A percentile compares a stretch with the other conserved stretches of the same genome.
Evolutionary conservation across 2,329 filamentous ascomycete genomes (phyloP).

Genomic region (Chalaropsis ovoidea): DNA sequence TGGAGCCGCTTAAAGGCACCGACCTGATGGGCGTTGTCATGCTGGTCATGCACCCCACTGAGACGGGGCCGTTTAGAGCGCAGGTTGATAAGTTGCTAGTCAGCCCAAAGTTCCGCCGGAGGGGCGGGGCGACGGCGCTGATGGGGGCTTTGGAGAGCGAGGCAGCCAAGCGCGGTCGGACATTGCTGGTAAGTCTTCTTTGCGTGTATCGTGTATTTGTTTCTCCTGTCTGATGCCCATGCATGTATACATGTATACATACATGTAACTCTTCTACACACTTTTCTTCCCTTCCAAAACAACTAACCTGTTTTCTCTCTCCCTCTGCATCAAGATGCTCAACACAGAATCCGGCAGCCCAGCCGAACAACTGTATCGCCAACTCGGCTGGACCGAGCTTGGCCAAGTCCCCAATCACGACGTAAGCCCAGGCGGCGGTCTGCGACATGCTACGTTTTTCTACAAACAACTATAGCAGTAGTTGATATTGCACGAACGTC

Average conservation of each 20-base stretch:
- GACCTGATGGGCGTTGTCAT: constrained; percentile 48
- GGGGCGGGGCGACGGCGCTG: constrained; percentile 43
- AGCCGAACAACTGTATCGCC: constrained; percentile 45
- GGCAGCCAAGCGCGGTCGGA: constrained; percentile 40
- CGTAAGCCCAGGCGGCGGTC: constrained; percentile 40
- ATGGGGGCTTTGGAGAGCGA: constrained; percentile 47
- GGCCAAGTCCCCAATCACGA: constrained; percentile 48
- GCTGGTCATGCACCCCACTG: constrained; percentile 41
- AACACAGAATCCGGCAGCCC: constrained; percentile 44
- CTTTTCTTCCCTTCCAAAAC: not conserved
- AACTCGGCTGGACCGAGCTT: constrained; percentile 46
- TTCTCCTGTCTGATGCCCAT: not conserved
- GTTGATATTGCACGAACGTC: not conserved
- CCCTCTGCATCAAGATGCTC: constrained; percentile 36
- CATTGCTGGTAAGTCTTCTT: constrained; percentile 41
- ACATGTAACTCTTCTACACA: not conserved
- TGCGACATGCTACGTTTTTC: constrained; percentile 46
- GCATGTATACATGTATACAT: not conserved
- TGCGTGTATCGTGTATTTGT: not conserved
- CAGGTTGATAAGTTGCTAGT: constrained; percentile 50
- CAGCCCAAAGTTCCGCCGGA: constrained; percentile 40
- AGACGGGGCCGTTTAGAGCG: constrained; percentile 48
- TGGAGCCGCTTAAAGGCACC: constrained; percentile 33
- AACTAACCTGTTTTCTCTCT: constrained; percentile 8
- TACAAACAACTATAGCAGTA: constrained; percentile 44